Evolutionary conservation across 371 early-diverging fungal species (phyloP).

Genomic region (Lichtheimia hyalospora): DNA sequence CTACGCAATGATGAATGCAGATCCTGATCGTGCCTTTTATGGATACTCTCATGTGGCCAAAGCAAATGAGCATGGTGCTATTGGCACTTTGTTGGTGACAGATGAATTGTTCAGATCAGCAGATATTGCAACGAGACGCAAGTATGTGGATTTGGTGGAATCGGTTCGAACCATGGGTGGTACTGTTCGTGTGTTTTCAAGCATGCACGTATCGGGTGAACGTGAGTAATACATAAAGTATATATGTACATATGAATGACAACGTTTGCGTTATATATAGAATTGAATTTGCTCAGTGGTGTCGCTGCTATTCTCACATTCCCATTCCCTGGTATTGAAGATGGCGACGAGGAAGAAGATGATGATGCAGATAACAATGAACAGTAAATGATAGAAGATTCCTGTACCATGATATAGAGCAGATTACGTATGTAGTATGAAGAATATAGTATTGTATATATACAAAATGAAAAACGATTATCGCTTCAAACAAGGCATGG

Average conservation of each 20-base stretch:
- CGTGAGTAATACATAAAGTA: slow-evolving; percentile 51
- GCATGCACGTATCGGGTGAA: slow-evolving; percentile 92
- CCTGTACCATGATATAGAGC: slow-evolving; percentile 1
- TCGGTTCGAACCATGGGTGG: slow-evolving; percentile 76
- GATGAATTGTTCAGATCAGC: slow-evolving; percentile 92
- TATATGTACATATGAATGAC: not conserved
- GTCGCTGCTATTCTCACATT: slow-evolving; percentile 93
- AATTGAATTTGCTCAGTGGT: slow-evolving; percentile 90
- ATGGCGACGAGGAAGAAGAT: slow-evolving; percentile 52
- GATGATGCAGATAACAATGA: slow-evolving; percentile 12
- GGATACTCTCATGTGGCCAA: slow-evolving; percentile 82
- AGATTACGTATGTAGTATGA: not conserved
- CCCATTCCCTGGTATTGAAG: slow-evolving; percentile 70
- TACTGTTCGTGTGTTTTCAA: slow-evolving; percentile 86
- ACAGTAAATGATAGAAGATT: slow-evolving; percentile 8
- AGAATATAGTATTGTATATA: slow-evolving; percentile 6
- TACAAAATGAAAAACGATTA: slow-evolving; percentile 3
- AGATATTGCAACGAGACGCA: slow-evolving; percentile 78
- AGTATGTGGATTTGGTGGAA: slow-evolving; percentile 87
- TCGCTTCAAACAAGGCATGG: too few species aligned
- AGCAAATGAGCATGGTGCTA: slow-evolving; percentile 85
- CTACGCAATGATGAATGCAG: slow-evolving; percentile 84
- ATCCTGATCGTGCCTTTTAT: slow-evolving; percentile 92
- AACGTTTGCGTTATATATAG: slow-evolving; percentile 21
- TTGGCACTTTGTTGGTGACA: slow-evolving; percentile 85